A percentile compares a stretch with the other conserved stretches of the same genome.
Evolutionary conservation across 345 rosid species (phyloP).

Genomic region (Cardamine resedifolia): DNA sequence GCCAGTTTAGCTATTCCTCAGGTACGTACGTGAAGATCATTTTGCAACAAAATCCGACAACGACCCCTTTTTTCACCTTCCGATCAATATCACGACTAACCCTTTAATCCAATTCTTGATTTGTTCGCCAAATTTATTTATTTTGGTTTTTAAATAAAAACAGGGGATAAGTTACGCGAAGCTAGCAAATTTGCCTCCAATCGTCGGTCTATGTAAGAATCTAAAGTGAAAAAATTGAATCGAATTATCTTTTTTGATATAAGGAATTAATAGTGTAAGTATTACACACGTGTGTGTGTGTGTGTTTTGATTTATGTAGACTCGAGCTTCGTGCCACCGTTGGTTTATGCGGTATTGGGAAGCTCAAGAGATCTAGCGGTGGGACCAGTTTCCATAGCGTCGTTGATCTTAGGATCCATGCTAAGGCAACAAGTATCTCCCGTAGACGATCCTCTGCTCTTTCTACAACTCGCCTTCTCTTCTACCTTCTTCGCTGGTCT

Average conservation of each 20-base stretch:
- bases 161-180: slow-evolving; percentile 98
- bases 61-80: slow-evolving; percentile 9
- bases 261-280: neutral
- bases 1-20: slow-evolving; percentile 99
- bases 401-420: slow-evolving; percentile 94
- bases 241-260: neutral
- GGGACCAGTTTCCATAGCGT: slow-evolving; percentile 94
- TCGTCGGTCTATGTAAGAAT: slow-evolving; percentile 90
- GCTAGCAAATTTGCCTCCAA: slow-evolving; percentile 88
- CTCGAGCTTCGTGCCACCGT: slow-evolving; percentile 97
- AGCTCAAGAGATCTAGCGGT: slow-evolving; percentile 96
- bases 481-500: slow-evolving; percentile 95
- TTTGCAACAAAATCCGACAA: slow-evolving; percentile 3
- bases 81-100: neutral
- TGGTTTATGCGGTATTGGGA: slow-evolving; percentile 88
- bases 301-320: slow-evolving; percentile 41
- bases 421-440: slow-evolving; percentile 84
- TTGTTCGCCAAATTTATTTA: neutral
- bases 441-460: slow-evolving; percentile 53
- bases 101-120: slow-evolving; percentile 10
- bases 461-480: slow-evolving; percentile 84
- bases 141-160: neutral
- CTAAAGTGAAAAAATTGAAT: neutral
- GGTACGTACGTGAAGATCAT: slow-evolving; percentile 40
- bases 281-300: slow-evolving; percentile 6